Evolutionary conservation across 2,329 filamentous ascomycete genomes (phyloP).

Genomic region (Penicillium sp.): DNA sequence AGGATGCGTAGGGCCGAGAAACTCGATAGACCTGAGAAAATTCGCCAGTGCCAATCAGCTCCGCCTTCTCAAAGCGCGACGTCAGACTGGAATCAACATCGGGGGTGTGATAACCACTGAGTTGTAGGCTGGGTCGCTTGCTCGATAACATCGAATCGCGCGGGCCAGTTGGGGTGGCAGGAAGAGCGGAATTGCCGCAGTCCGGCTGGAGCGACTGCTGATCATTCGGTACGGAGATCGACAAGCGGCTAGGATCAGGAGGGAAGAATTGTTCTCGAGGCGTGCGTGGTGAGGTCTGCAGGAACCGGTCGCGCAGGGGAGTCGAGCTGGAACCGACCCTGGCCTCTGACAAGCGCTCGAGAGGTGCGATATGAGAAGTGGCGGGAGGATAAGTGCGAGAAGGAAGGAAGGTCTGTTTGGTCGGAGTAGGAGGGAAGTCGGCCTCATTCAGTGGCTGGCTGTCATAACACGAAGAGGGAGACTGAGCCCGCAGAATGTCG

Average conservation of each 20-base stretch:
- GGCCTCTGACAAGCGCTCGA: constrained; percentile 34
- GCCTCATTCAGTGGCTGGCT: constrained; percentile 58
- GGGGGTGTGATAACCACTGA: constrained; percentile 64
- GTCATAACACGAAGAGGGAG: constrained; percentile 53
- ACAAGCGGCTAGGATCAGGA: constrained; percentile 75
- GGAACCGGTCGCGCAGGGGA: constrained; percentile 55
- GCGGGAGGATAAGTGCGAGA: constrained; percentile 35
- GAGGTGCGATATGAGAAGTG: constrained; percentile 31
- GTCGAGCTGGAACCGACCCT: constrained; percentile 44
- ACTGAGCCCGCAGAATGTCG: constrained; percentile 58
- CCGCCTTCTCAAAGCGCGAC: constrained; percentile 73
- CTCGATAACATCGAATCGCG: constrained; percentile 56
- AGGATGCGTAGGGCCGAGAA: constrained; percentile 42
- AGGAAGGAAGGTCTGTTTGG: constrained; percentile 55
- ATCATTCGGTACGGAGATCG: constrained; percentile 64
- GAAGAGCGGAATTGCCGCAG: constrained; percentile 49
- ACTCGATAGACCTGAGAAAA: constrained; percentile 92
- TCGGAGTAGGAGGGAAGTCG: constrained; percentile 89
- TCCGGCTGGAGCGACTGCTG: constrained; percentile 38
- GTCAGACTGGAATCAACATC: constrained; percentile 72
- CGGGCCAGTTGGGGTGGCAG: constrained; percentile 75
- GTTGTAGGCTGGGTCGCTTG: constrained; percentile 61
- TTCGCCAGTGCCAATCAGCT: constrained; percentile 77
- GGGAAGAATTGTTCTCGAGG: constrained; percentile 70
- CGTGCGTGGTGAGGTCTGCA: constrained; percentile 64